Base-by-base conservation (phyloP, 352 stramenopile genomes). In the Phytophthora brassicae region DNA sequence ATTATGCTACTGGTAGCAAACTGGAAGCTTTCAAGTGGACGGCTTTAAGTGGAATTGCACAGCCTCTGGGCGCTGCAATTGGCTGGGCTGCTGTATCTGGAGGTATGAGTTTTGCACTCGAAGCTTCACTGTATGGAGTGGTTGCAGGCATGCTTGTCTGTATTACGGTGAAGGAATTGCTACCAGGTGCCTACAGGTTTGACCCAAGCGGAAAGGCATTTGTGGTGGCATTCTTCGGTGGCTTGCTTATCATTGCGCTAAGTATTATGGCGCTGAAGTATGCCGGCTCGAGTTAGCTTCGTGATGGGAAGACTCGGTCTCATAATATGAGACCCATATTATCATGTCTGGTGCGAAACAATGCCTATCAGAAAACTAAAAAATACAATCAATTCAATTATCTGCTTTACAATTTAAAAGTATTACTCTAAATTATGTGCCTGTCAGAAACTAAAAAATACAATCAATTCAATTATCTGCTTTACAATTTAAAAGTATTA, bases 1-100 rank as follows among this genome's bases (percentile, higher is more conserved):
- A 98, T 74, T 99, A 97, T 66, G 94, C 95, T 2, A 99, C 96
- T 1, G 95, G 95, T 6, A 97, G 88, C 64, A 85, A 94, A 8
- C 61, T 77, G 24, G 91, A 97, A 50, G 96, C 90, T 0, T 98
- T 99, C 74, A 75, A 91, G 41, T 98, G 92, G 93, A 94, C 88
- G 14, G 60, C 80, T 5, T 36, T 99, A 11, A 93, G 81, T 22
- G 96, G 93, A 17, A 50, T 97, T 17, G 93, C 94, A 9, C 89
- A 99, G 79, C 81, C 87, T 3, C 50, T 98, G 12, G 97, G 91
- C 8, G 96, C 90, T 13, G 55, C 86, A 4, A 70, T 99, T 20
- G 96, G 33, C 19, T 89, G 52, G 71, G 71, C 54, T 43, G 68
- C 65, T 36, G 73, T 69, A 3, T 88, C 60, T 31, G 79, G 74